Percentiles rank a stretch among this genome's conserved stretches.
These are phyloP conservation scores for Sanchytrium tribonematis DNA, from an alignment of 371 early-diverging fungal genomes.

Conservation along the genomic window DNA sequence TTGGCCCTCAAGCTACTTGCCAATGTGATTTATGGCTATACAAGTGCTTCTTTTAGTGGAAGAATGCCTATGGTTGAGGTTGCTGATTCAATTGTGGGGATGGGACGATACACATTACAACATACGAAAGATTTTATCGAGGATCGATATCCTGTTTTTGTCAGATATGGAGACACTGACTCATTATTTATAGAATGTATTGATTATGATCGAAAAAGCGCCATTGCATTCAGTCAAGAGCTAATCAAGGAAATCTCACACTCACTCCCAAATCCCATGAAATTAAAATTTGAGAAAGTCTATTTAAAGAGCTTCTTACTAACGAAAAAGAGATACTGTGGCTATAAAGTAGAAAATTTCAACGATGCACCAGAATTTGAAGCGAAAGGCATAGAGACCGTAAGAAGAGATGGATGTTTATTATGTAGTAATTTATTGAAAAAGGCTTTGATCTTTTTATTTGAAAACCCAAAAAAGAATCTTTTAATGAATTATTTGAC, in stretches of 20 bases:
- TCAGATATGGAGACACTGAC: constrained; percentile 79
- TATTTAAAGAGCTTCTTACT: constrained; percentile 56
- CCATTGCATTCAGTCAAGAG: constrained; percentile 41
- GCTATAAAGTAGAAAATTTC: constrained; percentile 37
- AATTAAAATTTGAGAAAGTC: constrained; percentile 64
- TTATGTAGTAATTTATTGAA: constrained; percentile 47
- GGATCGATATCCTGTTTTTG: constrained; percentile 36
- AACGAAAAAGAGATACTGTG: constrained; percentile 70
- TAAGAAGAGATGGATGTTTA: constrained; percentile 52
- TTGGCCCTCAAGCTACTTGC: constrained; percentile 55
- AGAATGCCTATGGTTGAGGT: constrained; percentile 26
- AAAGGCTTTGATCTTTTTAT: constrained; percentile 18
- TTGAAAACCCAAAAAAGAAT: not conserved
- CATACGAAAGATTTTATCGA: constrained; percentile 36
- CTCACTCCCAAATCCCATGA: constrained; percentile 41
- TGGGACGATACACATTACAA: constrained; percentile 38
- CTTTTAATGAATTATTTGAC: constrained; percentile 33
- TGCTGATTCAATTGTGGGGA: constrained; percentile 61
- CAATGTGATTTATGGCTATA: constrained; percentile 74
- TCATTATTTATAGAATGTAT: constrained; percentile 49
- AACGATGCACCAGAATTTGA: constrained; percentile 43
- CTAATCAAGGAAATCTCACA: constrained; percentile 40
- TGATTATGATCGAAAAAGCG: constrained; percentile 32
- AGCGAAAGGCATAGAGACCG: constrained; percentile 80
- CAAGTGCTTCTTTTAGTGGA: constrained; percentile 40